Percentiles rank a stretch among this genome's conserved stretches.
Conservation (phyloP, 345 rosid genomes). For the Salix viminalis region DNA sequence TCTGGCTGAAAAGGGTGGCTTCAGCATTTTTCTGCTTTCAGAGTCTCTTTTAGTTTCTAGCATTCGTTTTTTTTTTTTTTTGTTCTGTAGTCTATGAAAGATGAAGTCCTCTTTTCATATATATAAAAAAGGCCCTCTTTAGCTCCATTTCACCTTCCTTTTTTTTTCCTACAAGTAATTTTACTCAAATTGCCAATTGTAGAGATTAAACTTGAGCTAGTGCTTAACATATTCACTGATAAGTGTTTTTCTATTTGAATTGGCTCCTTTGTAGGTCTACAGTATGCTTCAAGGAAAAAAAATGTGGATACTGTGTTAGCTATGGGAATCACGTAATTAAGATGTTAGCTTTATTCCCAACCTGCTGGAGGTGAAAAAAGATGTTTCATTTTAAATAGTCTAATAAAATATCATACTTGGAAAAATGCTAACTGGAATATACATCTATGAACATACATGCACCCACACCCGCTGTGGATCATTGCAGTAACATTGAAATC, state of each 20-base stretch:
- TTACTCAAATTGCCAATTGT: background rate
- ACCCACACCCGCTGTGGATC: background rate
- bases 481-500: background rate
- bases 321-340: conserved; percentile 82
- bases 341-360: conserved; percentile 88
- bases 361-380: conserved; percentile 82
- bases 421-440: background rate
- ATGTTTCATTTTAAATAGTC: background rate
- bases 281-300: conserved; percentile 96
- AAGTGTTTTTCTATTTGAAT: background rate
- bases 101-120: too few species aligned
- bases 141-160: background rate
- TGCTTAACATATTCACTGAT: background rate
- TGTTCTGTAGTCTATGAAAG: background rate
- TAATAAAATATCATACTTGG: background rate
- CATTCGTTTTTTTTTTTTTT: background rate
- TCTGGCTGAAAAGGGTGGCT: background rate
- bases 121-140: background rate
- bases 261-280: conserved; percentile 53
- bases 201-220: background rate
- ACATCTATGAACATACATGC: background rate
- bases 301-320: conserved; percentile 88
- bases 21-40: background rate
- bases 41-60: background rate
- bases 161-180: background rate